Evolutionary conservation across 345 rosid species (phyloP), one percentile per base, ranked within the genome.

Genomic region (Gossypium sturtianum): DNA sequence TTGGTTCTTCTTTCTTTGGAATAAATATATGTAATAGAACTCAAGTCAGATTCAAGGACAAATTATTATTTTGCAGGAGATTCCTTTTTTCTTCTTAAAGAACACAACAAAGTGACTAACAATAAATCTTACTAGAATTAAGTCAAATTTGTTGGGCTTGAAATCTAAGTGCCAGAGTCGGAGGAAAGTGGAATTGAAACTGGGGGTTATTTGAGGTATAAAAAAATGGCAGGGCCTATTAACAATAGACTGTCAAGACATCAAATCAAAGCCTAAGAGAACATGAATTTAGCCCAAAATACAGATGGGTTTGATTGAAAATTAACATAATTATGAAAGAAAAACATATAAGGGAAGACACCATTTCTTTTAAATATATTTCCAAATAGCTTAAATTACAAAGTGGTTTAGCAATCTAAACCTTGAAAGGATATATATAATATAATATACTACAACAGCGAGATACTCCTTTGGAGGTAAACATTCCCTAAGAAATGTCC

Each of bases 21-120:
- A 23, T 67, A 15, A 19, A 25, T n/a, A 13, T 65, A 45, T 10
- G 70, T 66, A 10, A 45, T 22, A 34, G 15, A 34, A 34, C 41
- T 34, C 41, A 34, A 5, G 41, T 34, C 6, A 34, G 7, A 34
- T 34, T 68, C 15, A 25, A 51, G 27, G 59, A 27, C 72, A 27
- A 68, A 68, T 48, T 57, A 68, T 49, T 69, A 9, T 51, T 68
- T 38, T 69, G 72, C 58, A 69, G 45, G 59, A 69, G 59, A 69
- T 51, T 51, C 59, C 72, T 66, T 66, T 16, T 52, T 51, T 51
- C n/a, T 65, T 6, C 49, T 13, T 45, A 12, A 43, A 41, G 13
- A 43, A 19, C 51, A 38, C 12, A 20, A 7, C 16, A 45, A 65
- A 47, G 13, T 23, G 34, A 9, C 20, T 56, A 15, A 68, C 13